phyloP scores from a whole-genome alignment of 768 basidiomycete genomes.

The Sarcomyxa edulis region DNA sequence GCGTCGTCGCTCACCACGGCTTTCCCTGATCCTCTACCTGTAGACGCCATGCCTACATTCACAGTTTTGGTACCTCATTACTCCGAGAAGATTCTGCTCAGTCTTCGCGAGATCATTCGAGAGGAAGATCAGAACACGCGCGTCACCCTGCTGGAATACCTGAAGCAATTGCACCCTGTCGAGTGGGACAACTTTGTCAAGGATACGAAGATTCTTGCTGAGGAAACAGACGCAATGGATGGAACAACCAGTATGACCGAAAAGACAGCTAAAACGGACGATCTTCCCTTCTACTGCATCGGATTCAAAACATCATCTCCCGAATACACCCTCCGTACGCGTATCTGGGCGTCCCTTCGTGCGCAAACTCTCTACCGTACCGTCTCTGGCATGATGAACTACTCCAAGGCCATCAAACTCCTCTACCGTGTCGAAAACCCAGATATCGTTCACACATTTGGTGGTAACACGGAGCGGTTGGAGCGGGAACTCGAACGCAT shows the following conservation, averaged over 20 bases:
- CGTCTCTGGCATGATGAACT: slow-evolving; percentile 99
- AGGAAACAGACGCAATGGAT: slow-evolving; percentile 66
- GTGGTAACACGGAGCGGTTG: slow-evolving; percentile 92
- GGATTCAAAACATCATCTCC: slow-evolving; percentile 99
- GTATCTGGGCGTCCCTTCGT: slow-evolving; percentile 98
- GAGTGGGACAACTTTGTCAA: slow-evolving; percentile 99
- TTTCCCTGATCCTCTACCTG: slow-evolving; percentile 90
- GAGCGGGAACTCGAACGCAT: slow-evolving; percentile 96
- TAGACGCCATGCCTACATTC: slow-evolving; percentile 99
- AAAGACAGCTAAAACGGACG: slow-evolving; percentile 75
- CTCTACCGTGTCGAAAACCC: slow-evolving; percentile 99
- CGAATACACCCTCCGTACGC: slow-evolving; percentile 96
- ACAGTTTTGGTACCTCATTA: slow-evolving; percentile 99
- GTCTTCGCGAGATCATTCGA: slow-evolving; percentile 95
- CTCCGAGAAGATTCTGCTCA: slow-evolving; percentile 96
- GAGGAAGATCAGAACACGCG: slow-evolving; percentile 97
- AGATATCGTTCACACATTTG: slow-evolving; percentile 92
- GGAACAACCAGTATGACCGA: slow-evolving; percentile 54
- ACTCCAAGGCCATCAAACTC: slow-evolving; percentile 98
- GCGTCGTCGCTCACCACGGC: slow-evolving; percentile 95
- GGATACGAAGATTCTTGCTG: slow-evolving; percentile 97
- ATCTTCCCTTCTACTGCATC: slow-evolving; percentile 98
- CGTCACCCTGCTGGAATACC: slow-evolving; percentile 94
- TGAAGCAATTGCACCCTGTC: slow-evolving; percentile 96
- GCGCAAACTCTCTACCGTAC: slow-evolving; percentile 98